Conservation (phyloP, 2,329 filamentous ascomycete genomes). For the Thermothelomyces thermophilus region DNA sequence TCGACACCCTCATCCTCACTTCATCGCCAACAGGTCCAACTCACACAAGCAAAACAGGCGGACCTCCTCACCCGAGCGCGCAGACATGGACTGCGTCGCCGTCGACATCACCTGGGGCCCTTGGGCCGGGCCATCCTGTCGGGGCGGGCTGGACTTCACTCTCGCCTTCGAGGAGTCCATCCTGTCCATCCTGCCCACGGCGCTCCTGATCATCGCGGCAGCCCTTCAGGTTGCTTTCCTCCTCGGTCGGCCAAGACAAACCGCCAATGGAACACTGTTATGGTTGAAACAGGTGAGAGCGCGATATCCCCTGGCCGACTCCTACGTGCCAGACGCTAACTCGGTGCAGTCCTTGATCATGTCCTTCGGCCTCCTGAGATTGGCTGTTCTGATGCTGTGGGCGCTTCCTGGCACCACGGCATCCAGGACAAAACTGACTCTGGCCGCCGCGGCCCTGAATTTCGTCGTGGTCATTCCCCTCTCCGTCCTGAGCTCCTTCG, state of each 20-base stretch:
- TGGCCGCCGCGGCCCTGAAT: constrained; percentile 7
- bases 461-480: constrained; percentile 4
- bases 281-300: constrained; percentile 3
- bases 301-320: too few relatives aligned
- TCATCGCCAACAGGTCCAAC: background rate
- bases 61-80: background rate
- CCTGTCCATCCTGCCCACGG: constrained; percentile 4
- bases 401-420: constrained; percentile 4
- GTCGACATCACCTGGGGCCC: constrained; percentile 5
- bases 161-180: constrained; percentile 12
- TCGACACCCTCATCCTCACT: background rate
- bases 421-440: constrained; percentile 6
- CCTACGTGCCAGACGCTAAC: background rate
- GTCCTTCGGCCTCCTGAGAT: constrained; percentile 4
- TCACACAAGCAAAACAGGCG: background rate
- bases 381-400: constrained; percentile 9
- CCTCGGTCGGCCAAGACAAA: constrained; percentile 2
- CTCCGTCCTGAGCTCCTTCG: constrained; percentile 7
- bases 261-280: constrained; percentile 1
- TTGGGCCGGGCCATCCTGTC: constrained; percentile 7
- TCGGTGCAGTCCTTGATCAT: background rate
- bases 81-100: constrained; percentile 7
- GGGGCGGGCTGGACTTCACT: constrained; percentile 12
- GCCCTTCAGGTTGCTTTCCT: constrained; percentile 6
- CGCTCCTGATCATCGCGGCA: constrained; percentile 1